Evolutionary conservation across 352 stramenopile species (phyloP), one percentile per base, ranked within the genome.

Genomic region (Paralagenidium karlingii): DNA sequence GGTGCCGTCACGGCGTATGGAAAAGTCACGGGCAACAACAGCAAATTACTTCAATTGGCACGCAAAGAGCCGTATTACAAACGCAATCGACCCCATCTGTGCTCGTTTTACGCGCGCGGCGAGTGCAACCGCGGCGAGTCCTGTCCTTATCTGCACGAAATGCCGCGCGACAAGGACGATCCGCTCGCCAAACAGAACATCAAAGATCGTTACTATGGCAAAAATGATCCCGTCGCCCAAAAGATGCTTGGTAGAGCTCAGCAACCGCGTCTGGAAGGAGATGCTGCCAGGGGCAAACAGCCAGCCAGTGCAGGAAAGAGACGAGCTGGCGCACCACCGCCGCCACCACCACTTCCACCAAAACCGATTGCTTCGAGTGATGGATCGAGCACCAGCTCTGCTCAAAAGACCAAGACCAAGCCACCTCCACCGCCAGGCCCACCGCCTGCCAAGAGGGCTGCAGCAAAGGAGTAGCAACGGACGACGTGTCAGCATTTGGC

Each of bases 171-270:
- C 49, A 90, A 94, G 56, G 86, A 88, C 55, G 86, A 96, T 55
- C 85, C 88, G 26, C 59, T 97, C 21, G 77, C 75, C n/a, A 96
- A 96, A 53, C 91, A 97, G 58, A 96, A 96, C 77, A 97, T 95
- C 24, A 89, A 94, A 38, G 84, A 97, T 58, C 65, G 92, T 11
- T 97, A 93, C 55, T 94, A 94, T 45, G 89, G 92, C 54, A 93
- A 85, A 36, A 96, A 94, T 45, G 89, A 97, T 62, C 87, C 87
- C 1, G 89, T 97, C 3, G 89, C 87, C 3, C 59, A 74, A 16
- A 95, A 95, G 52, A 95, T 97, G 53, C 53, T 96, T 20, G 66
- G 55, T 1, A 45, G 52, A 24, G n/a, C 32, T 49, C 25, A 43
- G 16, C 11, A 33, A 16, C 31, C 15, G 4, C 21, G 3, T 6